Evolutionary conservation across 78 protist species (phyloP).

Genomic region (Dictyostelium citrinum): DNA sequence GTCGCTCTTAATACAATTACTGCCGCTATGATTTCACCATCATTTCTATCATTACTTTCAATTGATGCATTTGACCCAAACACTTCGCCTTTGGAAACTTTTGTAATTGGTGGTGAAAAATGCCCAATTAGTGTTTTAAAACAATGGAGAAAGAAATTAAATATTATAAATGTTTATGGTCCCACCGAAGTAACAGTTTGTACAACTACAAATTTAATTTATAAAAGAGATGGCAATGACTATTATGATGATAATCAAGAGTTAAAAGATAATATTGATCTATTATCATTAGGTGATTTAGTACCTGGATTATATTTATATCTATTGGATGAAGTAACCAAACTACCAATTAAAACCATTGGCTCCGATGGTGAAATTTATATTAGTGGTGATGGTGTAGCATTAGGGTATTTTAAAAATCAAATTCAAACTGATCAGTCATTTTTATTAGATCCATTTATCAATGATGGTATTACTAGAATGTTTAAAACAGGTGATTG

Average conservation of each 20-base stretch:
- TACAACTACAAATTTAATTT: constrained; percentile 12
- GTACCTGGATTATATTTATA: constrained; percentile 1
- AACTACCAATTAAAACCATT: neutral
- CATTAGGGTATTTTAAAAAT: constrained; percentile 11
- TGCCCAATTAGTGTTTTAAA: constrained; percentile 36
- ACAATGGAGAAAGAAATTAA: constrained; percentile 13
- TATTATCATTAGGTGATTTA: constrained; percentile 14
- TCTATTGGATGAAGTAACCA: neutral
- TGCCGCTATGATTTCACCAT: constrained; percentile 48
- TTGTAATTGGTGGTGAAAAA: constrained; percentile 69
- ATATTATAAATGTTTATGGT: constrained; percentile 70
- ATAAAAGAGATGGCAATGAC: neutral
- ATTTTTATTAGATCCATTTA: constrained; percentile 2
- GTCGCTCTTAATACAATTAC: neutral
- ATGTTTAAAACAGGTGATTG: constrained; percentile 68
- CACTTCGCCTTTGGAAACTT: constrained; percentile 6
- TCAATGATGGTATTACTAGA: neutral
- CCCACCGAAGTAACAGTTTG: constrained; percentile 77
- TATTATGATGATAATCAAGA: neutral
- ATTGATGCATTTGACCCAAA: neutral
- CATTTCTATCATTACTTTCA: constrained; percentile 31
- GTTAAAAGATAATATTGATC: neutral
- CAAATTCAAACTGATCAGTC: neutral
- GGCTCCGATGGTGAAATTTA: constrained; percentile 54
- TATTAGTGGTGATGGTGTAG: constrained; percentile 60